A percentile compares a stretch with the other conserved stretches of the same genome.
Conservation (phyloP, 768 basidiomycete species). For the Termitomyces sp. region DNA sequence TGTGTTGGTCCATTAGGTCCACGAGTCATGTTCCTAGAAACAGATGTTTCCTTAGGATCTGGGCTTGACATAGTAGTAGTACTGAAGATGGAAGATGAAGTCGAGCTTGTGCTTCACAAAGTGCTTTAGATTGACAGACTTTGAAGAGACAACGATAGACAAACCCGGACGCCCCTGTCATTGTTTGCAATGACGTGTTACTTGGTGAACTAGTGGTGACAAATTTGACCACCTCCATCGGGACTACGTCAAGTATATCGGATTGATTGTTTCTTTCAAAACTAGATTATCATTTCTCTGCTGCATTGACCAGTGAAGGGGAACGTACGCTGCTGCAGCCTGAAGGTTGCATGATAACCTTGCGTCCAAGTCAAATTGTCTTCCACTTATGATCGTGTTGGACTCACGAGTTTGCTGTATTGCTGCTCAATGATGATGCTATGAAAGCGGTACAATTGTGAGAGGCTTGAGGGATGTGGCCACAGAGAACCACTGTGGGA, state of each 20-base stretch:
- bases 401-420: not conserved
- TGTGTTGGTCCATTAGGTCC: not conserved
- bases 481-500: rapidly evolving
- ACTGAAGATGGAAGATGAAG: not conserved
- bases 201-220: not conserved
- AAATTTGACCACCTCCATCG: not conserved
- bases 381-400: not conserved
- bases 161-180: no score
- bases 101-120: not conserved
- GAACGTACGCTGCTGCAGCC: not conserved
- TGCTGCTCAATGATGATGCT: not conserved
- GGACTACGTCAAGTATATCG: not conserved
- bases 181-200: not conserved
- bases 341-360: not conserved
- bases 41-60: not conserved
- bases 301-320: not conserved
- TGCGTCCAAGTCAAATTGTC: not conserved
- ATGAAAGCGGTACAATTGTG: rapidly evolving
- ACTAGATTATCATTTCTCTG: not conserved
- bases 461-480: not conserved
- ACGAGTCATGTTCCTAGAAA: not conserved
- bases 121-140: not conserved
- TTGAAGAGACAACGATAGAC: not conserved
- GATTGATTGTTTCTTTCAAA: not conserved
- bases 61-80: no score